These are phyloP conservation scores for Mucor lusitanicus DNA, from an alignment of 371 early-diverging fungal species.

Conservation along the genomic window DNA sequence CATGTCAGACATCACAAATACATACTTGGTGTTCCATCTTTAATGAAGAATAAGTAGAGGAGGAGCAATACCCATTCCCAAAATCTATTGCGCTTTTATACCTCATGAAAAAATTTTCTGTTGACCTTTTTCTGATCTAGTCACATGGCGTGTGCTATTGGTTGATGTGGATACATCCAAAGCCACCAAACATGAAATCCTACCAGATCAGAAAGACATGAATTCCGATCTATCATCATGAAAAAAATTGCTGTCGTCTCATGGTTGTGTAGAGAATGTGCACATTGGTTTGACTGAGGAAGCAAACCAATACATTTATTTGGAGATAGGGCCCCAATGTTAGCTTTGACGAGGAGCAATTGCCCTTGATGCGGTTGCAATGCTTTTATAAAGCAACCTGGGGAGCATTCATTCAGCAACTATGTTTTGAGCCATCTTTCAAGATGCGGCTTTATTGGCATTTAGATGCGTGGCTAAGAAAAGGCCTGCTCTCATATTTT, in stretches of 20 bases:
- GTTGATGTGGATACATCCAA: not conserved
- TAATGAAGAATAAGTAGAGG: slow-evolving; percentile 20
- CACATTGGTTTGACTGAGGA: not conserved
- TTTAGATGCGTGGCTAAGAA: not conserved
- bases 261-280: not conserved
- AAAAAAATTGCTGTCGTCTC: not conserved
- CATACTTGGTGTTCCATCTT: slow-evolving; percentile 36
- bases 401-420: too few relatives aligned
- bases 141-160: not conserved
- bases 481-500: not conserved
- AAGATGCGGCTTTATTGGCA: not conserved
- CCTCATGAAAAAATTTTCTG: not conserved
- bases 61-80: slow-evolving; percentile 8
- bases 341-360: too few relatives aligned
- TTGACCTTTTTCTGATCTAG: not conserved
- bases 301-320: too few relatives aligned
- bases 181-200: not conserved
- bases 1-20: not conserved
- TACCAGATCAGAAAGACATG: not conserved
- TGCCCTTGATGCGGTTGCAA: too few relatives aligned
- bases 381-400: too few relatives aligned
- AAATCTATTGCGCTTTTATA: not conserved
- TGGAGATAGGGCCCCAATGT: too few relatives aligned
- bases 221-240: not conserved
- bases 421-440: not conserved